These are phyloP conservation scores for Orbilia brochopaga DNA, from an alignment of 2,329 filamentous ascomycete genomes.

Conservation along the genomic window DNA sequence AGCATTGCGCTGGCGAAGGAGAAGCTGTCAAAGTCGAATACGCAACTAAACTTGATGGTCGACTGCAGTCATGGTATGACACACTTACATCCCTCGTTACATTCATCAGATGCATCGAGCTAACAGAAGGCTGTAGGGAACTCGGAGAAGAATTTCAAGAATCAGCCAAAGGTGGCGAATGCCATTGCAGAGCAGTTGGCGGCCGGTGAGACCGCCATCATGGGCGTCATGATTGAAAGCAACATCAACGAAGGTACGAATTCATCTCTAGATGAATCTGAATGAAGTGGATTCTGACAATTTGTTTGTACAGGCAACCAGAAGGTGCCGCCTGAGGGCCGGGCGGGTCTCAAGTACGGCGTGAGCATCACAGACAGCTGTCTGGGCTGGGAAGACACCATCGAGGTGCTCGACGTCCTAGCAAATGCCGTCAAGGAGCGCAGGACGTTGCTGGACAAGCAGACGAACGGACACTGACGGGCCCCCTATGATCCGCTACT, in stretches of 20 bases:
- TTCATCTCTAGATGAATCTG: background rate
- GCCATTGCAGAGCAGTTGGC: conserved; percentile 82
- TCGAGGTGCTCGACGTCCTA: conserved; percentile 75
- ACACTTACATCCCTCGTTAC: background rate
- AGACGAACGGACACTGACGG: conserved; percentile 41
- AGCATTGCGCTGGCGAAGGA: conserved; percentile 81
- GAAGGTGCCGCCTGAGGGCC: conserved; percentile 85
- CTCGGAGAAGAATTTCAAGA: conserved; percentile 95
- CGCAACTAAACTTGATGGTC: conserved; percentile 91
- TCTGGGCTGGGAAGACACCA: conserved; percentile 73
- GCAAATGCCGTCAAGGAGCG: conserved; percentile 81
- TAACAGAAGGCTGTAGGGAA: conserved; percentile 69
- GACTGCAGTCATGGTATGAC: conserved; percentile 91
- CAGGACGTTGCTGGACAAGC: conserved; percentile 61
- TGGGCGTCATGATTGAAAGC: conserved; percentile 98
- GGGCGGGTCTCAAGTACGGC: conserved; percentile 78
- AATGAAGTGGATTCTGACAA: background rate
- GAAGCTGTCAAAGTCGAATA: conserved; percentile 78
- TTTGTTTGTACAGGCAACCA: conserved; percentile 66
- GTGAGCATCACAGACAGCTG: conserved; percentile 96
- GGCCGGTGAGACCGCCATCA: conserved; percentile 82
- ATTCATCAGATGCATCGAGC: background rate
- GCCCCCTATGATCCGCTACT: no score
- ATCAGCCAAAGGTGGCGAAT: conserved; percentile 91
- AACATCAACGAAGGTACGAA: conserved; percentile 80